Base-by-base conservation (phyloP, 2,329 filamentous ascomycete genomes). In the Alternaria brassicicola region DNA sequence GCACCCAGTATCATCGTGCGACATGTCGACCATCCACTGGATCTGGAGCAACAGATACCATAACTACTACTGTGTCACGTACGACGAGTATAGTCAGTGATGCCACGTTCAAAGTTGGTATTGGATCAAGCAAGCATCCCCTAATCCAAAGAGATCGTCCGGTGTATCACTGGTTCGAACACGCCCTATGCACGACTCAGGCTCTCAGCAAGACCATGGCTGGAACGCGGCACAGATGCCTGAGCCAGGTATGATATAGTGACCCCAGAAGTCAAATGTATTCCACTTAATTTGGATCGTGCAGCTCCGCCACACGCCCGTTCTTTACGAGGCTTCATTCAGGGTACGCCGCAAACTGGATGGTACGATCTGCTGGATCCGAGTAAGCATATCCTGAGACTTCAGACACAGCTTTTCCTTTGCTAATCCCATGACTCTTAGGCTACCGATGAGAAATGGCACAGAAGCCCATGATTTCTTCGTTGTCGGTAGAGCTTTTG, bases 391-490 rank as follows among this genome's bases (percentile, higher is more conserved):
- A 3, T 17, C 13, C 10, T 21, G 17, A 36, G 10, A 33, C 3
- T 8, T 23, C 4, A 10, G 9, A 9, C n/a, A n/a, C n/a, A n/a
- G n/a, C n/a, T n/a, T n/a, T n/a, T 9, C 6, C 31, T 25, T 35
- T 6, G 12, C 49, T 42, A 9, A 36, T 3, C 8, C 26, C 7
- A 35, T 7, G 15, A 3, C 9, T 6, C 13, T 3, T 6, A 71
- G 69, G 42, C 10, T 73, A 71, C 35, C 23, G 46, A 67, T 73
- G 64, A 43, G 68, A 9, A 67, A 55, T 9, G 52, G 60, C 4
- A 1, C 3, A 2, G 65, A 71, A 17, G 62, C 59, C 1, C 46
- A 36, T 0, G 2, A 45, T 0, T 73, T 71, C 38, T 73, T 73
- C 47, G 41, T 39, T 2, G 36, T 42, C 7, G 70, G 70, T 1